These are phyloP conservation scores for Tritrichomonas foetus DNA, from an alignment of 208 protist species.

Conservation along the genomic window DNA sequence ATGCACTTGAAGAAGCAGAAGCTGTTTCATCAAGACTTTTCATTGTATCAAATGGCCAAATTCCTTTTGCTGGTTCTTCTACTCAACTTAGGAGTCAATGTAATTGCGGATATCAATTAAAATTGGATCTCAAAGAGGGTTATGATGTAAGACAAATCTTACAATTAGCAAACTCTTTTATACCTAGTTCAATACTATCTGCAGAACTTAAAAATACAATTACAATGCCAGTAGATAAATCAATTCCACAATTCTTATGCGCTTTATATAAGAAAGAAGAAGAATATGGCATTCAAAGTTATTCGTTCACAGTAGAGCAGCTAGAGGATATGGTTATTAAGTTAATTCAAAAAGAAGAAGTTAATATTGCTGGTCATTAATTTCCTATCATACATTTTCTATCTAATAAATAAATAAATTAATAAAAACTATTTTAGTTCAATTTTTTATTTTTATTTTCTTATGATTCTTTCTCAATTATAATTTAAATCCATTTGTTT, in stretches of 20 bases:
- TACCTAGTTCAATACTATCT: not conserved
- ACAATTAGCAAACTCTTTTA: not conserved
- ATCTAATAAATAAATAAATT: too few relatives aligned
- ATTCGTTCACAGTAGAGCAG: not conserved
- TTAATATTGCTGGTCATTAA: too few relatives aligned
- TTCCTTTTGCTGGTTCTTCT: not conserved
- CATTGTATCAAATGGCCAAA: not conserved
- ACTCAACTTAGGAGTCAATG: not conserved
- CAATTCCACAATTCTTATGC: not conserved
- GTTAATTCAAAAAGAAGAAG: not conserved
- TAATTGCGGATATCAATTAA: not conserved
- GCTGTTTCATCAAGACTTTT: constrained; percentile 11
- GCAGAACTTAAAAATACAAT: not conserved
- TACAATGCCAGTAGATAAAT: not conserved
- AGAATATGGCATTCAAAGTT: not conserved
- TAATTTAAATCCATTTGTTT: too few relatives aligned
- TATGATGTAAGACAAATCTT: not conserved
- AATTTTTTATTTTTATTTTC: too few relatives aligned
- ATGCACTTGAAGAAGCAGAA: constrained; percentile 17
- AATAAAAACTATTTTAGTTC: too few relatives aligned
- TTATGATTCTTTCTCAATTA: too few relatives aligned
- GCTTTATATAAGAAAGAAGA: not conserved
- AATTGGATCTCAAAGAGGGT: not conserved
- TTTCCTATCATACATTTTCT: too few relatives aligned
- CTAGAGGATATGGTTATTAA: not conserved